Percentiles rank a stretch among this genome's conserved stretches.
These are phyloP conservation scores for Primulina tabacum DNA, from an alignment of 257 asterid species.

Conservation along the genomic window DNA sequence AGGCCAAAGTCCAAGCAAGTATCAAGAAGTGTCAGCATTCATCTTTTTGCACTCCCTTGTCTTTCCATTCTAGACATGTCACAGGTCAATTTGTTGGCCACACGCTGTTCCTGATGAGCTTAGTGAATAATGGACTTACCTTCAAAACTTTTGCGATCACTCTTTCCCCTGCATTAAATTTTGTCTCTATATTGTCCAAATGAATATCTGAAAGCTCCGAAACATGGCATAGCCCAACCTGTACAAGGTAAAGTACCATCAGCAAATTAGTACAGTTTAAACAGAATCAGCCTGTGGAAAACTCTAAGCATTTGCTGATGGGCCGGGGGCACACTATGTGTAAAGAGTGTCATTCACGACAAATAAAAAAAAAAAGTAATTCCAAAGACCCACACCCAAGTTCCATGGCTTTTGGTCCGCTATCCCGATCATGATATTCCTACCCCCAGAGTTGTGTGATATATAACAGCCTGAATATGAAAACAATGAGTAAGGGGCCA, in stretches of 20 bases:
- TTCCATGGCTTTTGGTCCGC: too few relatives aligned
- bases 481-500: not conserved
- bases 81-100: conserved; percentile 4
- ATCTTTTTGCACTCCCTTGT: not conserved
- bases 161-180: conserved; percentile 66
- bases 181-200: conserved; percentile 45
- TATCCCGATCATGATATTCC: too few relatives aligned
- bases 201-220: conserved; percentile 87
- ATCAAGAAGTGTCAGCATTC: conserved; percentile 15
- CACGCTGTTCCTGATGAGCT: not conserved
- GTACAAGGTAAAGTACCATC: conserved; percentile 26
- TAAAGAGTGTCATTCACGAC: too few relatives aligned
- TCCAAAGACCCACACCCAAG: too few relatives aligned
- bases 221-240: conserved; percentile 96
- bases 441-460: not conserved
- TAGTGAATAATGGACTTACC: conserved; percentile 42
- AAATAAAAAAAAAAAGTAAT: too few relatives aligned
- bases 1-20: conserved; percentile 14
- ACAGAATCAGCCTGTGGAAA: not conserved
- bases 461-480: conserved; percentile 2
- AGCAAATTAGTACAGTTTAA: conserved; percentile 25
- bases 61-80: conserved; percentile 10
- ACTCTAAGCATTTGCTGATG: too few relatives aligned
- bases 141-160: conserved; percentile 78
- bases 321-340: too few relatives aligned